phyloP scores from a whole-genome alignment of 2,329 filamentous ascomycete genomes.

The Xylogone sp. region DNA sequence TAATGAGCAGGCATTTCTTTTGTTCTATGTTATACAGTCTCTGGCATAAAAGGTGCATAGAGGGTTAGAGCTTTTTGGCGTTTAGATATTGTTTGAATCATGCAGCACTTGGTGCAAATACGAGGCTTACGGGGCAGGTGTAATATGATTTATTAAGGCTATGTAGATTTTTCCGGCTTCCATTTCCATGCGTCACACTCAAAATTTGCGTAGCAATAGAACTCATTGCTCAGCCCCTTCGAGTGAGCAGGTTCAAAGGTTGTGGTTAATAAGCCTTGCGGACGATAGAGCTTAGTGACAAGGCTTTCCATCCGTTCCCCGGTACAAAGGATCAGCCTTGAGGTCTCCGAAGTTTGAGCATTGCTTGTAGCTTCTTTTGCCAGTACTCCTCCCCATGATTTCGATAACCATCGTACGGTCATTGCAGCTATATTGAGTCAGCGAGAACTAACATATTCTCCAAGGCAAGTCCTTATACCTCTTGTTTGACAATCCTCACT shows the following conservation, averaged over 20 bases:
- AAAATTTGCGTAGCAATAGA: constrained; percentile 76
- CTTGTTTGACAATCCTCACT: constrained; percentile 80
- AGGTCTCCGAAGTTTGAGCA: not conserved
- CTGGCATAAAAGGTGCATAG: constrained; percentile 37
- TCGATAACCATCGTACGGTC: constrained; percentile 70
- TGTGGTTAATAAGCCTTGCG: constrained; percentile 60
- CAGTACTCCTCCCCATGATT: constrained; percentile 24
- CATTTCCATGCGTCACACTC: constrained; percentile 54
- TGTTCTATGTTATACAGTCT: constrained; percentile 78
- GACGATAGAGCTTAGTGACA: constrained; percentile 63
- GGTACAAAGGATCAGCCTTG: constrained; percentile 62
- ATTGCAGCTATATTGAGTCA: constrained; percentile 53
- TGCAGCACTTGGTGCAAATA: not conserved
- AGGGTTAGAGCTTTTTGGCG: not conserved
- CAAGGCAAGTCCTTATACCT: constrained; percentile 37
- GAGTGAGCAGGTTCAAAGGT: constrained; percentile 66
- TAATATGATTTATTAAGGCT: not conserved
- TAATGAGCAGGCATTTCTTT: constrained; percentile 78
- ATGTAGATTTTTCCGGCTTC: constrained; percentile 8
- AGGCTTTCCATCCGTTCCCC: constrained; percentile 71
- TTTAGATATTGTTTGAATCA: not conserved
- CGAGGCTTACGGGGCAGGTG: not conserved
- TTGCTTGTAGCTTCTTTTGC: not conserved
- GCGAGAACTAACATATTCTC: not conserved
- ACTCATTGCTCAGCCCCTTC: constrained; percentile 76